A percentile compares a stretch with the other conserved stretches of the same genome.
Evolutionary conservation across 768 basidiomycete species (phyloP).

Genomic region (Chalciporus pseudorubinellus): DNA sequence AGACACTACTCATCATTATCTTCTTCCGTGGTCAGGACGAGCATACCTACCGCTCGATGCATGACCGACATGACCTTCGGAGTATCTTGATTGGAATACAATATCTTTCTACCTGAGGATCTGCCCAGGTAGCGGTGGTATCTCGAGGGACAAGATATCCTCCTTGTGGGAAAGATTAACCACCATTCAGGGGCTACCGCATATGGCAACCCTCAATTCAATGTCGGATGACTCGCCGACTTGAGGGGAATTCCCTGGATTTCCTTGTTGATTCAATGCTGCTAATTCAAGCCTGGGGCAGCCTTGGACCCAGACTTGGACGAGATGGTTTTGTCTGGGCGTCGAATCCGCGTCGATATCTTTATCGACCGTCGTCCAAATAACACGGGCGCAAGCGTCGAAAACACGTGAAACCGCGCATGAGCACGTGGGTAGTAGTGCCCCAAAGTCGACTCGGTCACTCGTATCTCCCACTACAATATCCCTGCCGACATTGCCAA

Average conservation of each 20-base stretch:
- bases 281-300: too few relatives aligned
- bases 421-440: slow-evolving; percentile 5
- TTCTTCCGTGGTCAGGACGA: neutral
- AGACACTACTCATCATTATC: neutral
- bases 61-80: too few relatives aligned
- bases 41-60: neutral
- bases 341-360: too few relatives aligned
- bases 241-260: too few relatives aligned
- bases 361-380: too few relatives aligned
- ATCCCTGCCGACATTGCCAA: neutral
- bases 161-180: neutral
- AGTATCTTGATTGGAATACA: too few relatives aligned
- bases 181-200: neutral
- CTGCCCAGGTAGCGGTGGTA: too few relatives aligned
- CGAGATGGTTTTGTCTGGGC: too few relatives aligned
- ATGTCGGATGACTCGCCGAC: neutral
- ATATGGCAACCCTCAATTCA: slow-evolving; percentile 1
- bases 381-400: neutral
- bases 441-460: neutral
- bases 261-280: too few relatives aligned
- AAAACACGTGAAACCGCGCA: slow-evolving; percentile 26
- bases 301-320: too few relatives aligned
- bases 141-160: too few relatives aligned
- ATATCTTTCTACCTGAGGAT: too few relatives aligned
- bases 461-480: neutral